Conservation (phyloP, 805 yeast species). For the Ogataea pini region DNA sequence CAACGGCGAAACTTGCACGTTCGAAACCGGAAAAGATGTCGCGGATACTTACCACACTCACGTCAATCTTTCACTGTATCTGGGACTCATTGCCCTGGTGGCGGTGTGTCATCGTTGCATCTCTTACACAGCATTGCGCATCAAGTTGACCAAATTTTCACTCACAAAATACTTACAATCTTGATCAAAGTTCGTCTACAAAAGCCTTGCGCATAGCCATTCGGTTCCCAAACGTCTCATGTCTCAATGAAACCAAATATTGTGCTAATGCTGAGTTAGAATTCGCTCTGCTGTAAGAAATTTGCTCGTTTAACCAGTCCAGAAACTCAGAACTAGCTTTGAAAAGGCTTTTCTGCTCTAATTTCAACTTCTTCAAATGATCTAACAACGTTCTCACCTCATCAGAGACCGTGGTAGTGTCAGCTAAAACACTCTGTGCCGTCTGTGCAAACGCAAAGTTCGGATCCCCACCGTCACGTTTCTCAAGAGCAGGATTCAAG, state of each 20-base stretch:
- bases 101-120: constrained; percentile 43
- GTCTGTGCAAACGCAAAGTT: constrained; percentile 38
- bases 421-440: constrained; percentile 38
- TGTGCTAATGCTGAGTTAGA: constrained; percentile 25
- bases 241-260: constrained; percentile 44
- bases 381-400: constrained; percentile 46
- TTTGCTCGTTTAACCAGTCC: constrained; percentile 61
- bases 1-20: constrained; percentile 44
- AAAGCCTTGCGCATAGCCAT: constrained; percentile 63
- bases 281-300: constrained; percentile 27
- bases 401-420: constrained; percentile 21
- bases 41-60: constrained; percentile 50
- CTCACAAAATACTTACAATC: constrained; percentile 12
- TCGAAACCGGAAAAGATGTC: constrained; percentile 57
- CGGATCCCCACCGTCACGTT: constrained; percentile 19
- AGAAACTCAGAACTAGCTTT: constrained; percentile 48
- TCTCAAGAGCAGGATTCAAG: constrained; percentile 16
- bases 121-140: constrained; percentile 34
- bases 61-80: constrained; percentile 38
- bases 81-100: constrained; percentile 42
- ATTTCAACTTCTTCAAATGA: constrained; percentile 36
- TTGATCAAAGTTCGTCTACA: constrained; percentile 47
- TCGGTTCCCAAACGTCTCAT: constrained; percentile 76
- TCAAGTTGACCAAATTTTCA: constrained; percentile 27
- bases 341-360: constrained; percentile 33